Base-by-base conservation (phyloP, 2,329 filamentous ascomycete genomes). In the Helminthosporium solani region DNA sequence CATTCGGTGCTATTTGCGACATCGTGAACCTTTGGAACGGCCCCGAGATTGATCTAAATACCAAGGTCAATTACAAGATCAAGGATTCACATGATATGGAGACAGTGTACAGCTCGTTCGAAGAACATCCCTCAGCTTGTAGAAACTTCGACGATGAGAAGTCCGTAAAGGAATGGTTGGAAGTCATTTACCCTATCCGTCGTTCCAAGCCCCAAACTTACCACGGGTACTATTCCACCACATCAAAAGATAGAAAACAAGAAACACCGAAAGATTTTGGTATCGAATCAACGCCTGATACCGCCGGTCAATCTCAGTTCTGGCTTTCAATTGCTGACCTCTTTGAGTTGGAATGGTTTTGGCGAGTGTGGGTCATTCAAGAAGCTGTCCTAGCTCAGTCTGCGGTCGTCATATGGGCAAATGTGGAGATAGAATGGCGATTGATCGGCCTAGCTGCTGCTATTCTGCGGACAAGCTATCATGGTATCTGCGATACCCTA, bases 1-100 rank as follows among this genome's bases (percentile, higher is more conserved):
- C 44, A 1, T 51, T 51, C 27, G 37, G 48, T 2, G 44, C 44
- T 4, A 38, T 51, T 30, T 51, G 48, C 27, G 41, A 47, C 12
- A 38, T 51, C 18, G 44, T 47, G 8, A 50, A 50, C 33, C 31
- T 28, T 14, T 47, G 36, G 44, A 16, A 42, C 7, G 42, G 35
- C 16, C n/a, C 21, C 14, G 40, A 27, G 4, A 12, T 16, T 3
- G 21, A 30, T 20, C 28, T 15, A 20, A 21, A 33, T 21, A 16
- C 38, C 16, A 18, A 27, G 12, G 31, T 31, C 9, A 31, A 30
- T 28, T 12, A 18, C 20, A 31, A 8, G 20, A 19, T n/a, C 23
- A 9, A 25, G 9, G 5, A 5, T 5, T 25, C 23, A 25, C 9
- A 5, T 25, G 5, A 5, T 25, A 2, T 6, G n/a, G 15, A 36